Percentiles rank a stretch among this genome's conserved stretches.
phyloP scores from a whole-genome alignment of 148 eudicot genomes.

The Rhododendron henanense region DNA sequence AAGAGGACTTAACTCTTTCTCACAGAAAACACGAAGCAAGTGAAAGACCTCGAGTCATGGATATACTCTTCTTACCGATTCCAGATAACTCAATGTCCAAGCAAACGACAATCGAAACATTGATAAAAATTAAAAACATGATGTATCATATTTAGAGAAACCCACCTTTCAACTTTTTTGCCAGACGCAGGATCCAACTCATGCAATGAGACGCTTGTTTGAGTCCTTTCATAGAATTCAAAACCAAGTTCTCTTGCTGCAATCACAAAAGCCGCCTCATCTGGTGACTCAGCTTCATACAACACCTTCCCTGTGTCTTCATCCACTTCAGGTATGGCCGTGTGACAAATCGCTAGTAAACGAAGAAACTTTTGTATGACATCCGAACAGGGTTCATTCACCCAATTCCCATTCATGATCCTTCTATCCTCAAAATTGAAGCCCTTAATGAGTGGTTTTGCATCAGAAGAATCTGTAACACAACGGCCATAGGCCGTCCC shows the following conservation, averaged over 20 bases:
- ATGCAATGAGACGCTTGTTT: slow-evolving; percentile 57
- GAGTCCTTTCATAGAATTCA: slow-evolving; percentile 81
- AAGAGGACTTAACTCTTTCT: not conserved
- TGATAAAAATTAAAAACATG: not conserved
- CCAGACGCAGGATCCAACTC: slow-evolving; percentile 72
- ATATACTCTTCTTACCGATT: not conserved
- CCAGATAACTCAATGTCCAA: not conserved
- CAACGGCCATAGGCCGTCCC: slow-evolving; percentile 86
- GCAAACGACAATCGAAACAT: not conserved
- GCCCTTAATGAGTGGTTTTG: slow-evolving; percentile 52
- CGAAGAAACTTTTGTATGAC: slow-evolving; percentile 72
- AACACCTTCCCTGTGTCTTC: slow-evolving; percentile 63
- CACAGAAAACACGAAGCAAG: not conserved
- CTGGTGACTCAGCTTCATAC: slow-evolving; percentile 98
- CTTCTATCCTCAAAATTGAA: slow-evolving; percentile 84
- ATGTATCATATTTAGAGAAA: slow-evolving; percentile 1
- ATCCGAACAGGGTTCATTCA: slow-evolving; percentile 56
- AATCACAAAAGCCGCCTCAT: slow-evolving; percentile 97
- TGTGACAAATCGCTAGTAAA: slow-evolving; percentile 76
- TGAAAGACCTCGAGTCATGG: not conserved
- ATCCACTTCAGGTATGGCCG: slow-evolving; percentile 85
- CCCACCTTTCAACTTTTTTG: slow-evolving; percentile 65
- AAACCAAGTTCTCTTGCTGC: slow-evolving; percentile 94
- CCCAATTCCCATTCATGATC: slow-evolving; percentile 78
- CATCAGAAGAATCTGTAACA: slow-evolving; percentile 48